Base-by-base conservation (phyloP, 2,329 filamentous ascomycete species). In the Colletotrichum sp. region DNA sequence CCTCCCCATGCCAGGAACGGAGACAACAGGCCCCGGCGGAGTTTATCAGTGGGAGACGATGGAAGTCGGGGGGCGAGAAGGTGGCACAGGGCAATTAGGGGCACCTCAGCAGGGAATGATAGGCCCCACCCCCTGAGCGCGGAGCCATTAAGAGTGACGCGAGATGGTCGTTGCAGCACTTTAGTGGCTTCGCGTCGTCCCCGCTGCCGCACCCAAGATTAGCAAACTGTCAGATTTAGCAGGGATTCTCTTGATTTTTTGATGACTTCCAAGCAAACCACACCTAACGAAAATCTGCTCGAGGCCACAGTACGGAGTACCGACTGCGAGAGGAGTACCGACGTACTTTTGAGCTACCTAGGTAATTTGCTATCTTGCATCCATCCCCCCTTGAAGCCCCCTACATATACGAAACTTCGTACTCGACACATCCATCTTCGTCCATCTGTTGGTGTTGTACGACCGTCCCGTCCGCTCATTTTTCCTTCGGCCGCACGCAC, bases 181-280 rank as follows among this genome's bases (percentile, higher is more conserved):
- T 26, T 64, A 75, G 70, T 73, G 70, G 73, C 30, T 43, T 75
- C 58, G 32, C 64, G 70, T 65, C 58, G 64, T 69, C 64, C 73
- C 70, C 73, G 73, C 70, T 60, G 65, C 70, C 65, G 64, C 64
- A 65, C 26, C 70, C 73, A 73, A 76, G 65, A 76, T 76, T 76
- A 76, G 58, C 73, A 73, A 65, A 69, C 64, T 76, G 65, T 34
- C 73, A 75, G 56, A 61, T 69, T 52, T 24, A 65, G 70, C 70
- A 76, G 73, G 73, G 73, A 52, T 76, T 13, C 18, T 73, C 64
- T 69, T 61, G 56, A 13, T 36, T 73, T 48, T 73, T 62, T 66
- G 64, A 69, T 68, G 70, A 61, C 70, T 56, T 75, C 70, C 52
- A 73, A 65, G 60, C 70, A 76, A 76, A 76, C 70, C 64, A 64